Base-by-base conservation (phyloP, 495 filamentous ascomycete species). In the Aspergillus bridgeri region DNA sequence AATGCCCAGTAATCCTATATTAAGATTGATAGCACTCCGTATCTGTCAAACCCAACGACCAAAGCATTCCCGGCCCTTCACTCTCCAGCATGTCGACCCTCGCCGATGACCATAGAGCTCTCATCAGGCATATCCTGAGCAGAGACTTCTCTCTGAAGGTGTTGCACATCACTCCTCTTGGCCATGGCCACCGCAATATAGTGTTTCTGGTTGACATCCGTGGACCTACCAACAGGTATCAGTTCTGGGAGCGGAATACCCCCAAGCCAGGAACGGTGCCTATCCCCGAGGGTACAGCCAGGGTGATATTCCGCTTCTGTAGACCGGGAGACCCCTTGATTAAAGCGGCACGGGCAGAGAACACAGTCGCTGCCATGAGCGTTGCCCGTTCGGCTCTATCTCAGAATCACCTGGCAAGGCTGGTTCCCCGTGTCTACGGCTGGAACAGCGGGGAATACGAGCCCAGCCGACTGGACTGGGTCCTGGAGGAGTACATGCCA, bases 351-450 rank as follows among this genome's bases (percentile, higher is more conserved):
- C 21, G 48, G 22, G 48, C 23, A 6, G 48, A 50, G 23, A 50
- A 50, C 48, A 50, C 27, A 25, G 48, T 50, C 8, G 22, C 48
- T 50, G 48, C 48, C 8, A 50, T 50, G 48, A 25, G 21, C 7
- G 6, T 50, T 21, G 22, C 20, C 20, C 8, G 48, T 1, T 23
- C 48, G 22, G 48, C 48, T 9, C 23, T 50, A 15, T 50, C 48
- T 6, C 23, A 22, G 1, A 11, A 22, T 5, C 21, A 25, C 13
- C 48, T 50, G 8, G 7, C 48, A n/a, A 7, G 1, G 15, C 4
- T 50, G 6, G 48, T 50, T 11, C 48, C 48, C 21, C 48, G n/a
- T 1, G 48, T 50, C 3, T 50, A 50, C 23, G 48, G 48, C 48
- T 50, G 23, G 20, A 23, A 50, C 21, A 22, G 20, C 22, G 48